These are phyloP conservation scores for Pseudoscleropodium purum DNA, from an alignment of 225 moss, liverwort and hornwort genomes.

Conservation along the genomic window DNA sequence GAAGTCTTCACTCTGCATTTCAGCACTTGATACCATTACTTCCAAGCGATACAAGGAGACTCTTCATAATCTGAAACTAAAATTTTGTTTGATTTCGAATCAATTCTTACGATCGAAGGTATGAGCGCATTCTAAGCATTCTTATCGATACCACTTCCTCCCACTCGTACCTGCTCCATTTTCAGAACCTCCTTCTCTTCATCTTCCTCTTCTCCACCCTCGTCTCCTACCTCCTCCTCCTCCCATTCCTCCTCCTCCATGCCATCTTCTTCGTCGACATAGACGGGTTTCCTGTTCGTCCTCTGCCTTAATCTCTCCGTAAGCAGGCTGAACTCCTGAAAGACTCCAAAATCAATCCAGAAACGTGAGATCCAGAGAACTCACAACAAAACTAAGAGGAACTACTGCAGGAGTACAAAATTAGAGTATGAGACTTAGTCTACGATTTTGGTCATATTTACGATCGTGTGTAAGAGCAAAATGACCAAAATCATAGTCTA, in stretches of 20 bases:
- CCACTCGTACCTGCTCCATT: conserved; percentile 75
- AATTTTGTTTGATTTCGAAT: neutral
- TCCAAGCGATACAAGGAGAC: neutral
- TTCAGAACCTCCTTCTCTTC: conserved; percentile 84
- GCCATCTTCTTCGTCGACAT: conserved; percentile 53
- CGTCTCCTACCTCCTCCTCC: conserved; percentile 42
- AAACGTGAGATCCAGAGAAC: neutral
- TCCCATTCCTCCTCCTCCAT: conserved; percentile 88
- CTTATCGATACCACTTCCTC: neutral
- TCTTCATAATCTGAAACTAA: neutral
- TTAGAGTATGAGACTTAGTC: neutral
- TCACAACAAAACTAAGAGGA: neutral
- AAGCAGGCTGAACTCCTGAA: conserved; percentile 40
- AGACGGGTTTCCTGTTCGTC: conserved; percentile 43
- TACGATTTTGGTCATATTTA: neutral
- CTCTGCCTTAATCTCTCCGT: conserved; percentile 48
- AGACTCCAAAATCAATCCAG: neutral
- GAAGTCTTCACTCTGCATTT: conserved; percentile 94
- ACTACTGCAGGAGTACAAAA: neutral
- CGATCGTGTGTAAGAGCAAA: neutral
- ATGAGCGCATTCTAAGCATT: neutral
- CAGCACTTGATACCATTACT: neutral
- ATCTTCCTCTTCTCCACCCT: conserved; percentile 64
- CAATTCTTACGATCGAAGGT: neutral
- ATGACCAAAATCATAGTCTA: neutral